A percentile compares a stretch with the other conserved stretches of the same genome.
These are phyloP conservation scores for Boletus sensibilis DNA, from an alignment of 768 basidiomycete species.

Conservation along the genomic window DNA sequence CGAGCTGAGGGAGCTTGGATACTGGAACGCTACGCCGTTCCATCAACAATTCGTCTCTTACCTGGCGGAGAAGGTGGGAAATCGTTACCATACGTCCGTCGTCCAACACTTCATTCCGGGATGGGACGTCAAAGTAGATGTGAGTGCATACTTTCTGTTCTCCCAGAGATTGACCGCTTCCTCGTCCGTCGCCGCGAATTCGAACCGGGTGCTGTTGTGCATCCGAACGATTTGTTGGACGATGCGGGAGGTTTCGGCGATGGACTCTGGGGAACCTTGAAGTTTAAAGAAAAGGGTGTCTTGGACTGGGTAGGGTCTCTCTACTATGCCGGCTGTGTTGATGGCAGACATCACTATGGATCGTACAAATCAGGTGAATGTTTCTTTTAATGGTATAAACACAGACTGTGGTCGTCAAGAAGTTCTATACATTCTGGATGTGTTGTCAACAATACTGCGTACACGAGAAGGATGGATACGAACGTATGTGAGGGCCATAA, in stretches of 20 bases:
- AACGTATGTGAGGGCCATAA: constrained; percentile 72
- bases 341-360: constrained; percentile 72
- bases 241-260: constrained; percentile 55
- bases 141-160: constrained; percentile 81
- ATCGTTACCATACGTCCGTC: constrained; percentile 81
- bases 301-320: constrained; percentile 59
- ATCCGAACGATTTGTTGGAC: constrained; percentile 62
- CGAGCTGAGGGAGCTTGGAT: constrained; percentile 64
- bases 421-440: constrained; percentile 81
- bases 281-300: constrained; percentile 93
- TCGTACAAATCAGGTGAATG: neutral
- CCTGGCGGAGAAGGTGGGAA: neutral
- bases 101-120: constrained; percentile 75
- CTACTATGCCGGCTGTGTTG: constrained; percentile 61
- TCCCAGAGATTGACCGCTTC: constrained; percentile 82
- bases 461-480: constrained; percentile 22
- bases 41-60: neutral
- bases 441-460: neutral
- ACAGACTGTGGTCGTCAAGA: constrained; percentile 69
- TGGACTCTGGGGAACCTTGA: constrained; percentile 66
- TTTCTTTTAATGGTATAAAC: neutral
- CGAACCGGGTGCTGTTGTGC: constrained; percentile 66
- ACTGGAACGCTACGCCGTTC: constrained; percentile 56
- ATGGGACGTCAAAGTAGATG: constrained; percentile 61
- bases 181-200: constrained; percentile 70